These are phyloP conservation scores for Tirmania nivea DNA, from an alignment of 495 filamentous ascomycete species.

Conservation along the genomic window DNA sequence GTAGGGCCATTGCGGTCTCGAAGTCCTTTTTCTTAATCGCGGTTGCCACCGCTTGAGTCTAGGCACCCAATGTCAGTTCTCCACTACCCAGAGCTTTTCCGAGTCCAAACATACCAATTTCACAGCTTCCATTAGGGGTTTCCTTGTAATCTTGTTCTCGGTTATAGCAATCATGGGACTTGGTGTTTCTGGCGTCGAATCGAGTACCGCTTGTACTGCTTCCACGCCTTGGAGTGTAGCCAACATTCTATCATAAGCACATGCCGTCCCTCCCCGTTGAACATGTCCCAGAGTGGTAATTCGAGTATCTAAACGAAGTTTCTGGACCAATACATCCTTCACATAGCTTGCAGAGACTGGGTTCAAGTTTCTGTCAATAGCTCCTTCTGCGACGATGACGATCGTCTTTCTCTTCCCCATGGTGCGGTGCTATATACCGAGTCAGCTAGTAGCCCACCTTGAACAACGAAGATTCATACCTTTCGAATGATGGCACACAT, in stretches of 20 bases:
- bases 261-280: slow-evolving; percentile 76
- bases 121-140: slow-evolving; percentile 74
- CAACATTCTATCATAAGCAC: slow-evolving; percentile 86
- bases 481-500: slow-evolving; percentile 68
- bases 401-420: slow-evolving; percentile 93
- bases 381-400: slow-evolving; percentile 92
- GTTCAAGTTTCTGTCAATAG: slow-evolving; percentile 63
- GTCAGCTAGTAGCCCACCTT: slow-evolving; percentile 19
- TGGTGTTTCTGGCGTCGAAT: slow-evolving; percentile 69
- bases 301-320: slow-evolving; percentile 58
- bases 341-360: slow-evolving; percentile 62
- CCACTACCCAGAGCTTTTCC: too few relatives aligned
- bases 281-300: slow-evolving; percentile 93
- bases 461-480: slow-evolving; percentile 24
- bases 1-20: slow-evolving; percentile 57
- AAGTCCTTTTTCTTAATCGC: slow-evolving; percentile 71
- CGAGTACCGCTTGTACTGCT: slow-evolving; percentile 87
- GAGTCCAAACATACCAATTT: slow-evolving; percentile 15
- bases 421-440: slow-evolving; percentile 46
- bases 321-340: slow-evolving; percentile 67
- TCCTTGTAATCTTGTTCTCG: slow-evolving; percentile 92
- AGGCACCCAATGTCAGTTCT: slow-evolving; percentile 11
- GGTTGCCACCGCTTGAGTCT: slow-evolving; percentile 60
- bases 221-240: slow-evolving; percentile 88
- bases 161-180: slow-evolving; percentile 86